phyloP scores from a whole-genome alignment of 805 yeast genomes.

The Lipomyces sp. region DNA sequence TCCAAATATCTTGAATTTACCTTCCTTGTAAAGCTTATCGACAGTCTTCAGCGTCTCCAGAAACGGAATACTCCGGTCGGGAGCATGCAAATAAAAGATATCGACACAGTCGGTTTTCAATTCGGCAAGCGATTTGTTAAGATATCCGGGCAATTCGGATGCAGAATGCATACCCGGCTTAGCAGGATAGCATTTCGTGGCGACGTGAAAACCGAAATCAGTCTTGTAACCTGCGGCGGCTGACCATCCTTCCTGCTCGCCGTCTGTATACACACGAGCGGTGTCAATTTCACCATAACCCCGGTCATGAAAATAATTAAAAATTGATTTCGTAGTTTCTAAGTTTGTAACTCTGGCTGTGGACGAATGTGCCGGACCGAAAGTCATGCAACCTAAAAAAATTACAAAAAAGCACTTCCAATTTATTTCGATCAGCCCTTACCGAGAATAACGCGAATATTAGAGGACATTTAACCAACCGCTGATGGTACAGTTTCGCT shows the following conservation, averaged over 20 bases:
- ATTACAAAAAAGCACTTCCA: background rate
- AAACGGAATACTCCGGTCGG: slow-evolving; percentile 39
- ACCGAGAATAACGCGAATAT: slow-evolving; percentile 17
- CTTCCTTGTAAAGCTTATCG: slow-evolving; percentile 37
- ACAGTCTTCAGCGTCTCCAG: slow-evolving; percentile 40
- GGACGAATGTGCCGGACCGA: slow-evolving; percentile 19
- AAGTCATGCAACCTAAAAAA: slow-evolving; percentile 19
- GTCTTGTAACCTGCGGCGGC: slow-evolving; percentile 24
- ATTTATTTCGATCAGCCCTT: background rate
- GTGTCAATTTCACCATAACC: slow-evolving; percentile 41
- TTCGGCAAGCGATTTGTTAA: slow-evolving; percentile 32
- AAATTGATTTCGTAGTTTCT: slow-evolving; percentile 14
- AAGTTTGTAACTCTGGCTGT: slow-evolving; percentile 14
- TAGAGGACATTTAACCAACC: slow-evolving; percentile 6
- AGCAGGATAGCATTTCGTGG: slow-evolving; percentile 38
- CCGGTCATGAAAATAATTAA: slow-evolving; percentile 28
- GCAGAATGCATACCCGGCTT: slow-evolving; percentile 27
- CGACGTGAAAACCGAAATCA: slow-evolving; percentile 27
- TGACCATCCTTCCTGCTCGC: slow-evolving; percentile 36
- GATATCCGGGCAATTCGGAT: slow-evolving; percentile 31
- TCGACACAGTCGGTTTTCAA: slow-evolving; percentile 38
- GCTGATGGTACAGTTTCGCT: background rate
- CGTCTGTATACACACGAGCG: slow-evolving; percentile 38
- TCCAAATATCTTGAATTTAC: slow-evolving; percentile 41
- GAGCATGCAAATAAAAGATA: slow-evolving; percentile 40